These are phyloP conservation scores for Candida gigantensis DNA, from an alignment of 1,139 yeast species.

Conservation along the genomic window DNA sequence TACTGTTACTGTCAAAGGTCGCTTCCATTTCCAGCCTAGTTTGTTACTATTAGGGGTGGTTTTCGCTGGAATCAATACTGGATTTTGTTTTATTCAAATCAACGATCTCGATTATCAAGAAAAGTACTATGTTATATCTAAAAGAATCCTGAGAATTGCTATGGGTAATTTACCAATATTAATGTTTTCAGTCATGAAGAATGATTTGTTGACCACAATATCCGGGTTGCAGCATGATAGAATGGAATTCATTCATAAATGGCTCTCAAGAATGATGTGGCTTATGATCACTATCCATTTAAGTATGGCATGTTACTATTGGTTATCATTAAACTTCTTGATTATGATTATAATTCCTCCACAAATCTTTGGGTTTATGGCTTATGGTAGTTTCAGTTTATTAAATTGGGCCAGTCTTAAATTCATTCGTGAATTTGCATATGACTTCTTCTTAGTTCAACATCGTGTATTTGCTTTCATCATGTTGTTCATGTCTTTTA, in stretches of 20 bases:
- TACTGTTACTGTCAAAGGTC: constrained; percentile 18
- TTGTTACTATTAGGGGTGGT: constrained; percentile 27
- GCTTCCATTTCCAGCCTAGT: constrained; percentile 44
- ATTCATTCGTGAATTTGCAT: constrained; percentile 40
- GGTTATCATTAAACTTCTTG: constrained; percentile 40
- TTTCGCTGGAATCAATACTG: constrained; percentile 29
- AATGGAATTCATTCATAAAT: constrained; percentile 41
- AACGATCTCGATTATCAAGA: constrained; percentile 43
- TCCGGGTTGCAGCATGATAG: constrained; percentile 48
- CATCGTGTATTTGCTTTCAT: constrained; percentile 46
- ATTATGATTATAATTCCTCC: constrained; percentile 53
- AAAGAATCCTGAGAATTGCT: constrained; percentile 43
- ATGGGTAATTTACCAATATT: constrained; percentile 43
- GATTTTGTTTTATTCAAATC: constrained; percentile 30
- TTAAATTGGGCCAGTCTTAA: constrained; percentile 40
- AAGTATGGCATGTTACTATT: constrained; percentile 32
- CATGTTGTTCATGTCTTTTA: constrained; percentile 44
- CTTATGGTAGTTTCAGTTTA: constrained; percentile 39
- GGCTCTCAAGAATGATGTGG: constrained; percentile 48
- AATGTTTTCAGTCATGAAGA: constrained; percentile 36
- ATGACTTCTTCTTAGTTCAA: constrained; percentile 46
- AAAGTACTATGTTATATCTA: constrained; percentile 39
- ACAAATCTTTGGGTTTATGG: constrained; percentile 52
- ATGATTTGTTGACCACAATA: constrained; percentile 39
- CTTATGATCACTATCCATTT: constrained; percentile 39